Percentiles rank a stretch among this genome's conserved stretches.
Evolutionary conservation across 2,329 filamentous ascomycete species (phyloP).

Genomic region (Penicillium sp.): DNA sequence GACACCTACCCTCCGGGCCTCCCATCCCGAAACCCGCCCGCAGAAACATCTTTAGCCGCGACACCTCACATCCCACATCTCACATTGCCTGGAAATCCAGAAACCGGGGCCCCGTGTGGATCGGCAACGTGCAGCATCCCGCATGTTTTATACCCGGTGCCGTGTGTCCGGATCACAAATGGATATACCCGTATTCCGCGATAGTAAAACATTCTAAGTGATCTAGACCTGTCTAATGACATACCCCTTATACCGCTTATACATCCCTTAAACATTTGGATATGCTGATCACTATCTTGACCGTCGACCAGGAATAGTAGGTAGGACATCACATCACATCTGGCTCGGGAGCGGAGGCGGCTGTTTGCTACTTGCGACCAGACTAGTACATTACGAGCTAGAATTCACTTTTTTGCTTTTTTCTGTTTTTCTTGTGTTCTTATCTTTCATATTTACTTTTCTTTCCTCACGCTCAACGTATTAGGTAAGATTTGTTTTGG

Average conservation of each 20-base stretch:
- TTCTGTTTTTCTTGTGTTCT: background rate
- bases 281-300: background rate
- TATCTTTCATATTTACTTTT: background rate
- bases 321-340: background rate
- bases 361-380: background rate
- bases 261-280: background rate
- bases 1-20: background rate
- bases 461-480: background rate
- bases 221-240: background rate
- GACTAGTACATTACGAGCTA: background rate
- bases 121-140: background rate
- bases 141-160: background rate
- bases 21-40: conserved; percentile 4
- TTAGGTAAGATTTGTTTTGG: background rate
- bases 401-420: background rate
- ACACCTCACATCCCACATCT: conserved; percentile 3
- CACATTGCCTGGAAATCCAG: background rate
- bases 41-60: conserved; percentile 1
- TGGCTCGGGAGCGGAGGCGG: too few relatives aligned
- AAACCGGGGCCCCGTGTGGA: background rate
- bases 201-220: background rate
- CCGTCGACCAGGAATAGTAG: background rate
- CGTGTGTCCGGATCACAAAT: background rate
- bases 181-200: background rate
- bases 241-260: background rate